Conservation (phyloP, 257 asterid species). For the Striga asiatica region DNA sequence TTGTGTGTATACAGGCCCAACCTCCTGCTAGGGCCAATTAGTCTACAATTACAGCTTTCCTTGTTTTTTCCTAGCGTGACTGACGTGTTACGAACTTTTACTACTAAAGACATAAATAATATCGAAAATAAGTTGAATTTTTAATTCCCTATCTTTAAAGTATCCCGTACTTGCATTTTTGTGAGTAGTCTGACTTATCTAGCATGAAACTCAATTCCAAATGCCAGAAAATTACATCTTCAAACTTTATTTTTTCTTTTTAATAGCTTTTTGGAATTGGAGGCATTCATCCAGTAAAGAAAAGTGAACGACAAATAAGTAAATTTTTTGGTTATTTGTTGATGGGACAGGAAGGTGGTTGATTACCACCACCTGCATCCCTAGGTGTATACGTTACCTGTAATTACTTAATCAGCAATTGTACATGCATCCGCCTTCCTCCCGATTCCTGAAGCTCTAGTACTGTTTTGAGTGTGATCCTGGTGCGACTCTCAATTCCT, state of each 20-base stretch:
- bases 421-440: too few species aligned
- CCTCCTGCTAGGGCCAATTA: background rate
- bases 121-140: background rate
- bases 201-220: too few species aligned
- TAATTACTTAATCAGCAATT: slow-evolving; percentile 8
- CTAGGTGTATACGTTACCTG: too few species aligned
- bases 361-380: background rate
- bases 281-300: too few species aligned
- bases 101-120: background rate
- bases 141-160: background rate
- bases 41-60: background rate
- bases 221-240: background rate
- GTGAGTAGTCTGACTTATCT: too few species aligned
- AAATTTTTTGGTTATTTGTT: background rate
- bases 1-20: background rate
- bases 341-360: background rate
- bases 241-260: background rate
- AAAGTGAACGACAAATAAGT: too few species aligned
- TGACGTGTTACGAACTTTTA: background rate
- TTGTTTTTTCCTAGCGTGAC: background rate
- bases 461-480: too few species aligned
- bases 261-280: too few species aligned
- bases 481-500: too few species aligned
- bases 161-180: background rate
- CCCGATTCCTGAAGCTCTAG: too few species aligned